Conservation (phyloP, 768 basidiomycete genomes). For the Trametopsis cervina region DNA sequence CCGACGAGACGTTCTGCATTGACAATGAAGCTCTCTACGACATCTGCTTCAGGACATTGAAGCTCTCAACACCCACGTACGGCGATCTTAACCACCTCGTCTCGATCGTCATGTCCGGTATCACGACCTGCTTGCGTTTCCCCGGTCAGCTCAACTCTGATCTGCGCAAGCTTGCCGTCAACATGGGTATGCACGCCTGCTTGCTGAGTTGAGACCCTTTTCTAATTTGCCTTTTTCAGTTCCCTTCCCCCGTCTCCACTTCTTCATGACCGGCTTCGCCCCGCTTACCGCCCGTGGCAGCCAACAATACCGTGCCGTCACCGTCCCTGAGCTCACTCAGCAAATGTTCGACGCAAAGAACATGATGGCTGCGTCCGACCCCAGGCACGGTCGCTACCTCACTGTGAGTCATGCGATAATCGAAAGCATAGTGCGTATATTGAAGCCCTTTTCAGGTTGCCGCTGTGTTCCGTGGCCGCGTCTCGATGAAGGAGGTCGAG, state of each 20-base stretch:
- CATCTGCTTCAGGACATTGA: constrained; percentile 97
- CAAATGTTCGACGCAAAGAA: constrained; percentile 99
- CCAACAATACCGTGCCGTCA: constrained; percentile 93
- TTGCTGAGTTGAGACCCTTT: not conserved
- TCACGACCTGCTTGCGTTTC: constrained; percentile 98
- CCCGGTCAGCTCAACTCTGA: constrained; percentile 99
- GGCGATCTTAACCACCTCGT: constrained; percentile 98
- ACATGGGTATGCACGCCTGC: constrained; percentile 89
- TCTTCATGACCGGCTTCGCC: constrained; percentile 98
- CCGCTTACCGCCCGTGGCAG: constrained; percentile 92
- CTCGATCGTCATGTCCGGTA: constrained; percentile 97
- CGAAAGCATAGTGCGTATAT: not conserved
- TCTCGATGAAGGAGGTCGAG: constrained; percentile 99
- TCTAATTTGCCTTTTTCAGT: constrained; percentile 39
- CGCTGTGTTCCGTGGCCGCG: constrained; percentile 97
- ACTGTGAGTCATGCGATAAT: constrained; percentile 47
- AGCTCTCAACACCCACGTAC: constrained; percentile 92
- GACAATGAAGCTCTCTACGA: constrained; percentile 99
- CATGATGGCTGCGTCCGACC: constrained; percentile 99
- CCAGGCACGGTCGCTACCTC: constrained; percentile 94
- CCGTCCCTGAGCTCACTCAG: constrained; percentile 94
- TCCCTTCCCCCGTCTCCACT: constrained; percentile 98
- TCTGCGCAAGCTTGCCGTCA: constrained; percentile 95
- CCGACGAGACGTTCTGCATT: constrained; percentile 99
- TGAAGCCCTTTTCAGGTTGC: constrained; percentile 48